Conservation (phyloP, 345 rosid genomes). For the Arabis hirsuta region DNA sequence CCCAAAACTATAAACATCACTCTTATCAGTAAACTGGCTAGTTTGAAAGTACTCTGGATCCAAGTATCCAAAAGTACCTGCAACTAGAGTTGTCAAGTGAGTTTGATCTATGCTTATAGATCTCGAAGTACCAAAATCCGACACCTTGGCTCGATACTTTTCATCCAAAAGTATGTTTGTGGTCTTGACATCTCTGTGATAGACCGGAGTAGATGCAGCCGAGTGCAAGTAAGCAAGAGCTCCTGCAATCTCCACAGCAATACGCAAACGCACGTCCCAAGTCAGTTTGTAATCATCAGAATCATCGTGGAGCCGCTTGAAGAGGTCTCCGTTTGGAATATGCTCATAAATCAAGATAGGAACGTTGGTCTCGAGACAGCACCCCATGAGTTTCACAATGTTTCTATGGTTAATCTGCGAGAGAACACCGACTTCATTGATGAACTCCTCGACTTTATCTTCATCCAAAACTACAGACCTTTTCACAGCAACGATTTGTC, state of each 20-base stretch:
- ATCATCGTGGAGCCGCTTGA: not conserved
- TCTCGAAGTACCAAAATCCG: not conserved
- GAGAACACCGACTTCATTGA: constrained; percentile 48
- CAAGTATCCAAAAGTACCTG: not conserved
- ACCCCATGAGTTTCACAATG: not conserved
- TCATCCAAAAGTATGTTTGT: not conserved
- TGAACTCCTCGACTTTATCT: constrained; percentile 52
- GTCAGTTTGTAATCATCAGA: not conserved
- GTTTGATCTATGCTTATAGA: not conserved
- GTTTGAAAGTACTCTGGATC: not conserved
- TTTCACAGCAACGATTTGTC: constrained; percentile 50
- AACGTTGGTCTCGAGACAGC: not conserved
- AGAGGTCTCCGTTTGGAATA: not conserved
- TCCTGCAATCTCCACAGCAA: not conserved
- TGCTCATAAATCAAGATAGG: not conserved
- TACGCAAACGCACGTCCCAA: not conserved
- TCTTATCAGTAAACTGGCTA: not conserved
- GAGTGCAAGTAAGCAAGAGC: not conserved
- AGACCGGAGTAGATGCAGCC: not conserved
- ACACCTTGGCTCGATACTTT: constrained; percentile 1
- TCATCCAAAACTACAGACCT: constrained; percentile 48
- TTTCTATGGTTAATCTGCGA: not conserved
- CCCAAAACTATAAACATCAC: not conserved
- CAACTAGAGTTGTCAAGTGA: not conserved
- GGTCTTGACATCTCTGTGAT: not conserved